Percentiles rank a stretch among this genome's conserved stretches.
Conservation (phyloP, 495 filamentous ascomycete genomes). For the Annulohypoxylon maeteangense region DNA sequence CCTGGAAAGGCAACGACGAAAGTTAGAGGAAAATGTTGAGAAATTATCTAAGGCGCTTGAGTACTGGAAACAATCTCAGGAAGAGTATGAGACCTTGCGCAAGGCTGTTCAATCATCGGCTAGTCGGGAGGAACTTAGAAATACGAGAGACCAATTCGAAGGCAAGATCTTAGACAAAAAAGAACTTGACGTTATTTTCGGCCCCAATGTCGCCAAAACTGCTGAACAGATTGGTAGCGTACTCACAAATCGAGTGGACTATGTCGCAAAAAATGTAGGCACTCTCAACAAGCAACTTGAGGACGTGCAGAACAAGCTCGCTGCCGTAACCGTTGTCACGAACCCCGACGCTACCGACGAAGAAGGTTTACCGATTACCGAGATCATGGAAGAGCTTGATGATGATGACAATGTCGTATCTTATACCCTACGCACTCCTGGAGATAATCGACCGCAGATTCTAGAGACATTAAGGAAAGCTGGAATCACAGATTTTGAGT, state of each 20-base stretch:
- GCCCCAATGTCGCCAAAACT: constrained; percentile 60
- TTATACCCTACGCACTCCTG: constrained; percentile 67
- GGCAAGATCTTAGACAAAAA: constrained; percentile 58
- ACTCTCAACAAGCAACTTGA: constrained; percentile 75
- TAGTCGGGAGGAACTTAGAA: constrained; percentile 62
- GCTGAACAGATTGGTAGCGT: constrained; percentile 72
- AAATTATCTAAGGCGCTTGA: constrained; percentile 80
- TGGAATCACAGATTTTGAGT: constrained; percentile 66
- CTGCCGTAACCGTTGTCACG: constrained; percentile 58
- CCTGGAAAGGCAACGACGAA: constrained; percentile 78
- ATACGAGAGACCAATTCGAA: constrained; percentile 54
- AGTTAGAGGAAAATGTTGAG: constrained; percentile 78
- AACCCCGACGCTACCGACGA: constrained; percentile 65
- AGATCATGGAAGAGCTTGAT: constrained; percentile 92
- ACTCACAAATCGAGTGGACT: constrained; percentile 82
- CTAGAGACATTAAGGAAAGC: constrained; percentile 75
- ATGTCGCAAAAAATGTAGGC: constrained; percentile 82
- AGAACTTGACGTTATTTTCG: constrained; percentile 73
- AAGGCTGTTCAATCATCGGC: constrained; percentile 73
- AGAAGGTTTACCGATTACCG: constrained; percentile 77
- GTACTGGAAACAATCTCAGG: constrained; percentile 89
- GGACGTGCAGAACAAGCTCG: constrained; percentile 73
- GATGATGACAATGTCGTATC: constrained; percentile 88
- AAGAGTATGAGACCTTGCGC: constrained; percentile 88
- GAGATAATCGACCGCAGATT: constrained; percentile 68